A percentile compares a stretch with the other conserved stretches of the same genome.
These are phyloP conservation scores for Dichotomocladium elegans DNA, from an alignment of 371 early-diverging fungal genomes.

Conservation along the genomic window DNA sequence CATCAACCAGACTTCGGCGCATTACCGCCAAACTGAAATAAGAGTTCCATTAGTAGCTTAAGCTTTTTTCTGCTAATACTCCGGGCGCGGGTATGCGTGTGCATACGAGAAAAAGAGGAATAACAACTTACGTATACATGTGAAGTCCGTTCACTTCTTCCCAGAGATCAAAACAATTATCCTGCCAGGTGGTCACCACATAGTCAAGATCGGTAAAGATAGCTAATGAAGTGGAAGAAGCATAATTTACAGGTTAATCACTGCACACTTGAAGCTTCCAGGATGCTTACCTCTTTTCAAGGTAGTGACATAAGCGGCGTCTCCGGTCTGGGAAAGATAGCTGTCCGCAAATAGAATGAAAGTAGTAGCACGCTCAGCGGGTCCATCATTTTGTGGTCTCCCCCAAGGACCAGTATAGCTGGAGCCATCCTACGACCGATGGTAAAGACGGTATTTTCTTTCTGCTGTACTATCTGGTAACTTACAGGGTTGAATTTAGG, in stretches of 20 bases:
- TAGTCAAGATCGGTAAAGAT: slow-evolving; percentile 62
- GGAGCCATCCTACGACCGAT: slow-evolving; percentile 6
- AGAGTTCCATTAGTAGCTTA: background rate
- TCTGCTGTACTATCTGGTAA: too few species aligned
- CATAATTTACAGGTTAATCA: too few species aligned
- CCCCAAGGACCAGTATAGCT: slow-evolving; percentile 16
- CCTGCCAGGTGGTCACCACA: slow-evolving; percentile 37
- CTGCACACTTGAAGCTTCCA: too few species aligned
- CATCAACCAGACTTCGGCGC: slow-evolving; percentile 41
- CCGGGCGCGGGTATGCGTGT: too few species aligned
- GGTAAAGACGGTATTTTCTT: too few species aligned
- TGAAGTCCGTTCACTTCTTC: slow-evolving; percentile 60
- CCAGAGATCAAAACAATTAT: slow-evolving; percentile 52
- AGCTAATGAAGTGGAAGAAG: slow-evolving; percentile 3
- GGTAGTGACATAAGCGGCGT: too few species aligned
- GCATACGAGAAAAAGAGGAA: background rate
- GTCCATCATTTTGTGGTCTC: slow-evolving; percentile 80
- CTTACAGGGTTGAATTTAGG: slow-evolving; percentile 55
- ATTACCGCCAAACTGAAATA: slow-evolving; percentile 44
- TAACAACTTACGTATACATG: slow-evolving; percentile 56
- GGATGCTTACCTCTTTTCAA: background rate
- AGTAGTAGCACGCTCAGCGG: slow-evolving; percentile 66
- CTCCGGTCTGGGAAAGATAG: too few species aligned
- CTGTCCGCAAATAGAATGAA: slow-evolving; percentile 53
- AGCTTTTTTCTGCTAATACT: too few species aligned